Conservation (phyloP, 2,329 filamentous ascomycete genomes). For the Cercospora berteroae region DNA sequence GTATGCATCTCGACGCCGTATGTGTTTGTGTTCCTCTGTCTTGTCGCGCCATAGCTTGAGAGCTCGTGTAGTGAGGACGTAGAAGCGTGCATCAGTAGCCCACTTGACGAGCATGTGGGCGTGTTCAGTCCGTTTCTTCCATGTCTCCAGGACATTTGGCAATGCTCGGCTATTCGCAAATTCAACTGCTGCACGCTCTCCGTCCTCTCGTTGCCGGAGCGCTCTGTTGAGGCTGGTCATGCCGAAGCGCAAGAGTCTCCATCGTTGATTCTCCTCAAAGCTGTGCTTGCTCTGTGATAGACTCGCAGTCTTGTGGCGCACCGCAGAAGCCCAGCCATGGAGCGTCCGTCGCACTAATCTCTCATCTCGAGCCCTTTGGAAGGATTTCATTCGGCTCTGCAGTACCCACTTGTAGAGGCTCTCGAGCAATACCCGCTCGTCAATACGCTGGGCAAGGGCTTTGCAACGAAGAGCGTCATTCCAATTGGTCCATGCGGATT, state of each 20-base stretch:
- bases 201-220: constrained; percentile 35
- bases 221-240: constrained; percentile 34
- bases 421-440: constrained; percentile 57
- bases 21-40: constrained; percentile 51
- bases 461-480: constrained; percentile 59
- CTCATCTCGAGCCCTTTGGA: constrained; percentile 39
- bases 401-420: constrained; percentile 62
- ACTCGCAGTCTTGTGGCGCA: constrained; percentile 16
- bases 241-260: constrained; percentile 29
- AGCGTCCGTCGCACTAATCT: constrained; percentile 27
- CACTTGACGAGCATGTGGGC: constrained; percentile 50
- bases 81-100: constrained; percentile 57
- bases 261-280: constrained; percentile 31
- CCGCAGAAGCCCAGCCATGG: constrained; percentile 17
- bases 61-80: constrained; percentile 51
- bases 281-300: constrained; percentile 23
- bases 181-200: constrained; percentile 41
- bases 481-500: constrained; percentile 61
- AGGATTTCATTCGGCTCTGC: constrained; percentile 45
- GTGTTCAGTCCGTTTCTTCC: constrained; percentile 43
- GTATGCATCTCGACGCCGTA: constrained; percentile 57
- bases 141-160: constrained; percentile 38
- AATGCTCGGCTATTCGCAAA: constrained; percentile 44
- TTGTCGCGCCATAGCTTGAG: constrained; percentile 54
- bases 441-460: constrained; percentile 52